These are phyloP conservation scores for Aegle marmelos DNA, from an alignment of 345 rosid genomes.

Conservation along the genomic window DNA sequence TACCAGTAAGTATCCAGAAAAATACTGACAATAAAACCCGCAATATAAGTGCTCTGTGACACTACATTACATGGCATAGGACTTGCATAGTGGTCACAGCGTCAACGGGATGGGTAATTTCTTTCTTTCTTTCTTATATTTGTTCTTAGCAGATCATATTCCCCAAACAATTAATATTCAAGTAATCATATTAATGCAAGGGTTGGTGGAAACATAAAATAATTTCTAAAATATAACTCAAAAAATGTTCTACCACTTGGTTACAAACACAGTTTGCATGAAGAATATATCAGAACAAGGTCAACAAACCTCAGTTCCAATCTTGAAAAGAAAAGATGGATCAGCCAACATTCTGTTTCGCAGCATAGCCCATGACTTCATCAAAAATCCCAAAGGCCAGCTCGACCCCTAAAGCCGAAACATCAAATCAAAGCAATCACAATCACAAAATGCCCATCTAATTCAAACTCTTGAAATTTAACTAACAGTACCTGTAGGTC, in stretches of 20 bases:
- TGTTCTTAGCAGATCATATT: neutral
- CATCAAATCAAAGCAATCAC: neutral
- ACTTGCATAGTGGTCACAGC: neutral
- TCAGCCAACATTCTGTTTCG: slow-evolving; percentile 92
- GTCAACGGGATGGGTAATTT: neutral
- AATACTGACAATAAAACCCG: neutral
- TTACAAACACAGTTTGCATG: neutral
- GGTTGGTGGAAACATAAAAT: neutral
- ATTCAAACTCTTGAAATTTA: neutral
- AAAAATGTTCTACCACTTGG: neutral
- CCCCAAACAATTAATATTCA: neutral
- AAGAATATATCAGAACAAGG: neutral
- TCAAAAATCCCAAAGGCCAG: slow-evolving; percentile 64
- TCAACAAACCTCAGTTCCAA: slow-evolving; percentile 78
- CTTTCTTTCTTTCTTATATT: neutral
- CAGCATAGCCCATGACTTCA: slow-evolving; percentile 70
- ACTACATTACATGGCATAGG: neutral
- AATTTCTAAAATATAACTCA: neutral
- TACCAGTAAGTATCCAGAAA: neutral
- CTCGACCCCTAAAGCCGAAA: slow-evolving; percentile 50
- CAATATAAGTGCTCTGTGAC: neutral
- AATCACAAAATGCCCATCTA: neutral
- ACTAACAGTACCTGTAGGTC: slow-evolving; percentile 55
- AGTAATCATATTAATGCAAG: neutral
- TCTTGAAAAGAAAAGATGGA: slow-evolving; percentile 92